These are phyloP conservation scores for Neocatenulostroma microsporum DNA, from an alignment of 2,329 filamentous ascomycete genomes.

Conservation along the genomic window DNA sequence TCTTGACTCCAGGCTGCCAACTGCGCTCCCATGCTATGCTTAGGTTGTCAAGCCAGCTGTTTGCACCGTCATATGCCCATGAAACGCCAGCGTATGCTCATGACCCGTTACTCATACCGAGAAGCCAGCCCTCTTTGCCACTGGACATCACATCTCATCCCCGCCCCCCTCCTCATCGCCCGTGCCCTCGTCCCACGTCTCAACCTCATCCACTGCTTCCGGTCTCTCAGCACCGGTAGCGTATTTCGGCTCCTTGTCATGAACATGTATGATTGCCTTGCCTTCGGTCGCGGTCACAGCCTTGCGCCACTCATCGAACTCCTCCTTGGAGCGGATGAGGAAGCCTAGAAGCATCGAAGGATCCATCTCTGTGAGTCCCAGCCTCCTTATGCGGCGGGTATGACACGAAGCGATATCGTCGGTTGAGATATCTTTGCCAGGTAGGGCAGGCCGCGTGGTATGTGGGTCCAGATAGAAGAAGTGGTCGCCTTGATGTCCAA, in stretches of 20 bases:
- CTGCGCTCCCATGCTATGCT: no score
- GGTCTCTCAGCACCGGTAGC: constrained; percentile 51
- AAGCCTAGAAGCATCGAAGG: constrained; percentile 97
- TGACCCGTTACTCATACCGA: not conserved
- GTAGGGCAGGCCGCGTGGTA: constrained; percentile 67
- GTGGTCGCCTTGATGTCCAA: constrained; percentile 63
- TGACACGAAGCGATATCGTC: constrained; percentile 80
- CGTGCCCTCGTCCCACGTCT: constrained; percentile 66
- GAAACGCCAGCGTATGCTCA: not conserved
- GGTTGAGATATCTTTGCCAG: constrained; percentile 47
- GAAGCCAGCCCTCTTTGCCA: not conserved
- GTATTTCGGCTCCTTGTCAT: constrained; percentile 57
- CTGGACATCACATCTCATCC: not conserved
- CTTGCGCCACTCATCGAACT: constrained; percentile 76
- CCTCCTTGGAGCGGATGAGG: constrained; percentile 69
- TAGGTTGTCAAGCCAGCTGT: no score
- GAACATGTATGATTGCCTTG: constrained; percentile 79
- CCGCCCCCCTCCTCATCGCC: constrained; percentile 29
- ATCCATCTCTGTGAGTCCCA: constrained; percentile 89
- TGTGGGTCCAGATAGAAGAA: constrained; percentile 97
- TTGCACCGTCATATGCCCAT: no score
- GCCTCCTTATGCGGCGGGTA: constrained; percentile 70
- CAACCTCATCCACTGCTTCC: constrained; percentile 79
- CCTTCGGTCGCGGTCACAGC: constrained; percentile 42
- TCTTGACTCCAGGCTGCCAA: no score